phyloP scores from a whole-genome alignment of 495 filamentous ascomycete species.

The Hypoxylon cercidicola region DNA sequence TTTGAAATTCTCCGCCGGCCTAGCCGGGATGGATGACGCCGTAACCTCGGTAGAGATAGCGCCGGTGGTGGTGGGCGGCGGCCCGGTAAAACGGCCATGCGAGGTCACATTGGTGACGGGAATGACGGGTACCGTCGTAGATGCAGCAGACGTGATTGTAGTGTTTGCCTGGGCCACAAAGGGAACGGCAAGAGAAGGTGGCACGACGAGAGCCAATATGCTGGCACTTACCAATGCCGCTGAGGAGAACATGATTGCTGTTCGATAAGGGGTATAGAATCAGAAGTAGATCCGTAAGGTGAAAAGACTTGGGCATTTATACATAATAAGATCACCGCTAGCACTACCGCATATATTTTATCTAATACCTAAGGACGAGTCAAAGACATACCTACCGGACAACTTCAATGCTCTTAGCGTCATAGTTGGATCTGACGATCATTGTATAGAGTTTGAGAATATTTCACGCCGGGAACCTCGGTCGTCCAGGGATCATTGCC shows the following conservation, averaged over 20 bases:
- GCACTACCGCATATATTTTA: too few species aligned
- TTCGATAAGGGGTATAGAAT: too few species aligned
- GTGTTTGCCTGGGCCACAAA: constrained; percentile 50
- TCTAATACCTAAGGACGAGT: too few species aligned
- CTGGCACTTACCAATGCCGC: constrained; percentile 26
- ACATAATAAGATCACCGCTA: too few species aligned
- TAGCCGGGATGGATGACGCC: constrained; percentile 59
- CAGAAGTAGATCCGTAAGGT: background rate
- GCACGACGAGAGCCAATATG: constrained; percentile 40
- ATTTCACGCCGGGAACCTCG: background rate
- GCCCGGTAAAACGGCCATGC: constrained; percentile 68
- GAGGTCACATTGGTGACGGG: constrained; percentile 53
- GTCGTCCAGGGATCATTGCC: background rate
- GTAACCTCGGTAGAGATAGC: constrained; percentile 61
- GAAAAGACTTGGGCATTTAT: background rate
- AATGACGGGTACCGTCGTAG: constrained; percentile 36
- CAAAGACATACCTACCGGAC: background rate
- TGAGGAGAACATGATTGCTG: constrained; percentile 31
- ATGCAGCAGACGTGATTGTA: constrained; percentile 43
- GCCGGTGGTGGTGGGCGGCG: constrained; percentile 67
- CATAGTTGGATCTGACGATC: constrained; percentile 4
- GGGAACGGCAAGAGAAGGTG: constrained; percentile 45
- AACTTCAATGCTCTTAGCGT: background rate
- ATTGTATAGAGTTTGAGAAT: background rate
- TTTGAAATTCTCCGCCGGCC: constrained; percentile 60